Percentiles rank a stretch among this genome's conserved stretches.
Evolutionary conservation across 1,284 basidiomycete species (phyloP).

Genomic region (Thelephora terrestris): DNA sequence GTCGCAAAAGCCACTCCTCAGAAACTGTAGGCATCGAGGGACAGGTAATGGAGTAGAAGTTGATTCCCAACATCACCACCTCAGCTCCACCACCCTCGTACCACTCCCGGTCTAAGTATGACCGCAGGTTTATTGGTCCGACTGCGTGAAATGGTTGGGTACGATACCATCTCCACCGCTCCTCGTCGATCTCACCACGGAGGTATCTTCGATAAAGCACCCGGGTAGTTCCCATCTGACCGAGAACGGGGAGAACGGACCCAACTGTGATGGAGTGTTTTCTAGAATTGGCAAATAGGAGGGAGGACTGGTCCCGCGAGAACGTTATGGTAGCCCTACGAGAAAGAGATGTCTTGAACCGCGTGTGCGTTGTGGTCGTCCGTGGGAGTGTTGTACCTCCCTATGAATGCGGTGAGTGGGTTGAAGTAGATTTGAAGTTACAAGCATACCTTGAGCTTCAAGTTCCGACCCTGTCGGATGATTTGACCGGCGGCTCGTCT

Average conservation of each 20-base stretch:
- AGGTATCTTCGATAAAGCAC: conserved; percentile 38
- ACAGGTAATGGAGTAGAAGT: conserved; percentile 33
- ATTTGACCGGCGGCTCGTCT: conserved; percentile 33
- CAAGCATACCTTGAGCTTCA: conserved; percentile 25
- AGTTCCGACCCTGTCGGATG: conserved; percentile 23
- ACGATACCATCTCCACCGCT: conserved; percentile 44
- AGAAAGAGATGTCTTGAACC: too few relatives aligned
- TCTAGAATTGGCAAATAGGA: conserved; percentile 30
- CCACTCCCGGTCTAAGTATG: conserved; percentile 41
- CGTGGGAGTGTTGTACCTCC: conserved; percentile 48
- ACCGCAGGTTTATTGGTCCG: conserved; percentile 43
- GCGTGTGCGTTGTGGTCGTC: conserved; percentile 22
- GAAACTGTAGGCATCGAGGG: conserved; percentile 36
- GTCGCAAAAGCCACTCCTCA: neutral
- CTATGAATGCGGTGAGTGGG: conserved; percentile 21
- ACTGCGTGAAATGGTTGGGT: conserved; percentile 39
- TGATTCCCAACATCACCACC: conserved; percentile 34
- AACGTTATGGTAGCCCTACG: conserved; percentile 28
- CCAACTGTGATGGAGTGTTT: conserved; percentile 38
- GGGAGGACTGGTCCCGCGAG: conserved; percentile 19
- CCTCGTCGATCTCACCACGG: conserved; percentile 33
- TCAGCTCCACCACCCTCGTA: conserved; percentile 31
- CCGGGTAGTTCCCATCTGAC: conserved; percentile 45
- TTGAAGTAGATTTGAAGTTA: neutral
- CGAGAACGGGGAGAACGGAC: conserved; percentile 37